Base-by-base conservation (phyloP, 441 rosid species). In the Adansonia rubrostipa region DNA sequence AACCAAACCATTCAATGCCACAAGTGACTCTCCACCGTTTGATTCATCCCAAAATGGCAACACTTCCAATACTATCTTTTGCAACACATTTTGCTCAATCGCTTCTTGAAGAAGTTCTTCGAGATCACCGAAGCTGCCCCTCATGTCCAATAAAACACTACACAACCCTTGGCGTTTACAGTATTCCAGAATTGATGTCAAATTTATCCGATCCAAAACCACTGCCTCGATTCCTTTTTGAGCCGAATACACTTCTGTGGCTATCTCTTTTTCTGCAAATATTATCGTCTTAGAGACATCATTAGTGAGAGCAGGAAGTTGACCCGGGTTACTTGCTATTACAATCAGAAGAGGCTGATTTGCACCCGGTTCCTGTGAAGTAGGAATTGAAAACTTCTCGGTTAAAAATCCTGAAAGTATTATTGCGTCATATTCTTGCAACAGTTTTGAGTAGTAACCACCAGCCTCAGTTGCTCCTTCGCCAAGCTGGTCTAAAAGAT, bases 381-480 rank as follows among this genome's bases (percentile, higher is more conserved):
- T 45, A 53, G 90, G 87, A 78, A 82, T 62, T 0, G 88, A 74
- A 66, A 77, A 82, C 28, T 81, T 62, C 79, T 83, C 85, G 57
- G 79, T 50, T 14, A 87, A 84, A 17, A 92, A 86, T 24, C 93
- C 72, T 3, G 95, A 91, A 78, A 89, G 75, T 72, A 96, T 83
- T n/a, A 96, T 51, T 19, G 88, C 97, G 77, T 96, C 97, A 42
- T 93, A 89, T 83, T 93, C 92, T 77, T 90, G 95, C 74, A 96
- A 86, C 77, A 96, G 81, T 80, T 84, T 83, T 28, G 96, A 94
- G 89, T 93, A 91, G 89, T 94, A 96, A 73, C 99, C 96, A 77
- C 94, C 94, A 60, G 48, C 17, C 75, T 84, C 85, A 0, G 74
- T 45, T 50, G 74, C 92, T 64, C 92, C 91, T 79, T 88, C 91